Evolutionary conservation across 169 alveolate species (phyloP).

Genomic region (Plasmodium chabaudi): DNA sequence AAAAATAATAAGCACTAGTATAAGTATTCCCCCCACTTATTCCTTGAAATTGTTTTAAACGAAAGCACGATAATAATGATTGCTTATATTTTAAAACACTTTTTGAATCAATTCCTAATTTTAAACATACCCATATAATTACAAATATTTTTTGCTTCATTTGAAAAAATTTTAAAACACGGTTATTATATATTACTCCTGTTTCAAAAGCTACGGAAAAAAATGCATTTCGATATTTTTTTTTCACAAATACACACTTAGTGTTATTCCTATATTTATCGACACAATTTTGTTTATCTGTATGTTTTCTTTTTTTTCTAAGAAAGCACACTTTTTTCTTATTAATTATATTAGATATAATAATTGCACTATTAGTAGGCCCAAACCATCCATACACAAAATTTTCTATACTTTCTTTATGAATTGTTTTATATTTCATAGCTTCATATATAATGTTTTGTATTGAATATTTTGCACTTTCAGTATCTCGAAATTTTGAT

Average conservation of each 20-base stretch:
- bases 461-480: conserved; percentile 52
- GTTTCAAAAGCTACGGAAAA: conserved; percentile 64
- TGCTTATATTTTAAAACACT: conserved; percentile 62
- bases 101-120: conserved; percentile 55
- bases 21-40: conserved; percentile 78
- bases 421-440: conserved; percentile 40
- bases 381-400: conserved; percentile 64
- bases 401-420: conserved; percentile 22
- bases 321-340: conserved; percentile 57
- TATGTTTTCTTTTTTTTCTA: conserved; percentile 33
- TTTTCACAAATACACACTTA: conserved; percentile 10
- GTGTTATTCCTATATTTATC: neutral
- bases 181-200: conserved; percentile 56
- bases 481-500: conserved; percentile 50
- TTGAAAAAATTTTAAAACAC: conserved; percentile 63
- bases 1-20: conserved; percentile 78
- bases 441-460: conserved; percentile 67
- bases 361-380: conserved; percentile 67
- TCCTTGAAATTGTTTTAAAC: conserved; percentile 77
- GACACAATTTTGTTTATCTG: neutral
- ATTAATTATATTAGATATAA: conserved; percentile 49
- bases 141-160: conserved; percentile 45
- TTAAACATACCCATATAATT: conserved; percentile 69
- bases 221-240: conserved; percentile 40
- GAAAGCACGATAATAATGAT: conserved; percentile 72